Percentiles rank a stretch among this genome's conserved stretches.
phyloP scores from a whole-genome alignment of 495 filamentous ascomycete species.

The Neurospora discreta region DNA sequence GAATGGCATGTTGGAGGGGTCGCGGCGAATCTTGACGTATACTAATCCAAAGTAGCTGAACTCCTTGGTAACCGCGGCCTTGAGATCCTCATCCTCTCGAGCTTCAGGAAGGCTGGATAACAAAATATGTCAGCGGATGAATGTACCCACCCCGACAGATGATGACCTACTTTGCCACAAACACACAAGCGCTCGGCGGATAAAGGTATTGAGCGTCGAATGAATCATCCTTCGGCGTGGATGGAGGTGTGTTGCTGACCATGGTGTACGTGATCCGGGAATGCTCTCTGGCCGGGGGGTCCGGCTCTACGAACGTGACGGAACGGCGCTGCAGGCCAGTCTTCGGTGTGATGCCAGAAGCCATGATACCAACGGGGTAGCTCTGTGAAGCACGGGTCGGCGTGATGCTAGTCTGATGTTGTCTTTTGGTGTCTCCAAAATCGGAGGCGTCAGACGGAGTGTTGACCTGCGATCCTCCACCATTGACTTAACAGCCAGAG shows the following conservation, averaged over 20 bases:
- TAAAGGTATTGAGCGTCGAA: slow-evolving; percentile 48
- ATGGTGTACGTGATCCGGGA: background rate
- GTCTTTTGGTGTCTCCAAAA: background rate
- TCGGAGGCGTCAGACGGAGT: background rate
- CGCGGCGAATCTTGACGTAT: slow-evolving; percentile 53
- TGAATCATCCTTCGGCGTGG: slow-evolving; percentile 9
- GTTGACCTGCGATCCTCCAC: background rate
- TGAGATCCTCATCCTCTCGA: slow-evolving; percentile 37
- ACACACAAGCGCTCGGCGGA: slow-evolving; percentile 45
- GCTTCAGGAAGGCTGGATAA: slow-evolving; percentile 28
- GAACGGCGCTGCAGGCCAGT: background rate
- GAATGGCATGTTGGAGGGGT: slow-evolving; percentile 46
- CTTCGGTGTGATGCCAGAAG: background rate
- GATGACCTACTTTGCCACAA: slow-evolving; percentile 52
- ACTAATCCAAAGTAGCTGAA: slow-evolving; percentile 44
- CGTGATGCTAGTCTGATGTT: background rate
- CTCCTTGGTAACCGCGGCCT: slow-evolving; percentile 37
- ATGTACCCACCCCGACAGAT: background rate
- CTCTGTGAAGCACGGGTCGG: background rate
- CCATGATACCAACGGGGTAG: background rate
- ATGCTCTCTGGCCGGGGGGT: background rate
- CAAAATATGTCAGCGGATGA: slow-evolving; percentile 1
- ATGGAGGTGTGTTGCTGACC: slow-evolving; percentile 5
- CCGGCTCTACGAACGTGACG: background rate
- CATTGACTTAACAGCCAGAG: background rate